Base-by-base conservation (phyloP, 805 yeast genomes). In the Candida arabinofermentans region DNA sequence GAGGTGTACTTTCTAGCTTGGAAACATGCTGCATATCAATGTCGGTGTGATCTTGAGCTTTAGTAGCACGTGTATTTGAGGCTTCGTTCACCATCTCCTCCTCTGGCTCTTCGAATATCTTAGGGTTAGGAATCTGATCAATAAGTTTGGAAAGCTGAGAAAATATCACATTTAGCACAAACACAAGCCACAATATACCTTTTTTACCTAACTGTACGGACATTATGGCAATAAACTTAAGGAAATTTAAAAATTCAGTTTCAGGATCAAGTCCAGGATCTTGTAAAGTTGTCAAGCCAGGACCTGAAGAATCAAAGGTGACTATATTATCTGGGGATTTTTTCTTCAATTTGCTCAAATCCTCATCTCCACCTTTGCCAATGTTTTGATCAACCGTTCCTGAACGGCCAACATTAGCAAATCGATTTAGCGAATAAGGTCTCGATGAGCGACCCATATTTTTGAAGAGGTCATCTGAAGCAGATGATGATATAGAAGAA, bases 121-220 rank as follows among this genome's bases (percentile, higher is more conserved):
- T 40, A 2, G 64, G 64, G 26, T 46, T 54, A 5, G 65, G 65
- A 10, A 61, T 58, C 13, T 35, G 26, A 23, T 52, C 49, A 22
- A 55, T 41, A 2, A 53, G 24, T 10, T 37, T 46, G 34, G 51
- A 39, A 19, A 52, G 13, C 18, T 43, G 23, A 2, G 48, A 22
- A 7, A 46, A 53, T 1, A 51, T 19, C 8, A 42, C 16, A 9
- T 51, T 55, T 18, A 61, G 34, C 2, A 47, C 14, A 40, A 47
- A 57, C 1, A 59, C 14, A 3, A 50, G 12, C 66, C 66, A 61
- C 8, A 52, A 39, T 4, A 49, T 41, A 1, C 41, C 39, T 36
- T 58, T 59, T 16, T 43, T 55, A 1, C 51, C 47, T 4, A 61
- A 40, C 24, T 57, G 47, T 24, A 34, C 43, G 2, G 49, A 12